These are phyloP conservation scores for Aurantiochytrium sp. DNA, from an alignment of 108 stramenopile genomes.

Conservation along the genomic window DNA sequence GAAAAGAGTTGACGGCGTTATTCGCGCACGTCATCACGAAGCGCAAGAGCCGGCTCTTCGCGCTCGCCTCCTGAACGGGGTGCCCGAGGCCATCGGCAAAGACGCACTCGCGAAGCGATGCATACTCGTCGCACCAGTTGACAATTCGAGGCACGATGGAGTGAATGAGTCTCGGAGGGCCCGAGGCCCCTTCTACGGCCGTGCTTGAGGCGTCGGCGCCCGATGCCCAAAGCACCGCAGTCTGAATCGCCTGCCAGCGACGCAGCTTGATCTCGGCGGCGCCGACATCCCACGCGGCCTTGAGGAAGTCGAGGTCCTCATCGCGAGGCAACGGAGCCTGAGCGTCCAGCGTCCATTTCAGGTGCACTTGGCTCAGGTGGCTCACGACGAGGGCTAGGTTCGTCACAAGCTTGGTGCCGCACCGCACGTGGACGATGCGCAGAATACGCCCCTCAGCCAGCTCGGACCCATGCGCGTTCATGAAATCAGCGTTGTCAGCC, in stretches of 20 bases:
- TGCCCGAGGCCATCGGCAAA: background rate
- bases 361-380: background rate
- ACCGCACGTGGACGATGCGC: background rate
- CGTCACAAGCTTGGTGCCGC: background rate
- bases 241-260: background rate
- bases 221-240: background rate
- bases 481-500: background rate
- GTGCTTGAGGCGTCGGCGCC: too few relatives aligned
- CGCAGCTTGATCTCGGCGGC: background rate
- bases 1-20: background rate
- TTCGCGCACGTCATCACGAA: background rate
- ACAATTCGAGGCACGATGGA: background rate
- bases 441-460: background rate
- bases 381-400: background rate
- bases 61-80: background rate
- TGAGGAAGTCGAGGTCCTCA: background rate
- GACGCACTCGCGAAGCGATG: background rate
- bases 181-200: too few relatives aligned
- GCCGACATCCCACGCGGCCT: background rate
- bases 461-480: too few relatives aligned
- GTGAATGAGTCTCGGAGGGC: background rate
- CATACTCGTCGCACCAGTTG: background rate
- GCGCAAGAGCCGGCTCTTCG: background rate
- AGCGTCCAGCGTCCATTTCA: background rate
- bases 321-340: background rate